A percentile compares a stretch with the other conserved stretches of the same genome.
These are phyloP conservation scores for Penicillium roqueforti DNA, from an alignment of 495 filamentous ascomycete species.

Conservation along the genomic window DNA sequence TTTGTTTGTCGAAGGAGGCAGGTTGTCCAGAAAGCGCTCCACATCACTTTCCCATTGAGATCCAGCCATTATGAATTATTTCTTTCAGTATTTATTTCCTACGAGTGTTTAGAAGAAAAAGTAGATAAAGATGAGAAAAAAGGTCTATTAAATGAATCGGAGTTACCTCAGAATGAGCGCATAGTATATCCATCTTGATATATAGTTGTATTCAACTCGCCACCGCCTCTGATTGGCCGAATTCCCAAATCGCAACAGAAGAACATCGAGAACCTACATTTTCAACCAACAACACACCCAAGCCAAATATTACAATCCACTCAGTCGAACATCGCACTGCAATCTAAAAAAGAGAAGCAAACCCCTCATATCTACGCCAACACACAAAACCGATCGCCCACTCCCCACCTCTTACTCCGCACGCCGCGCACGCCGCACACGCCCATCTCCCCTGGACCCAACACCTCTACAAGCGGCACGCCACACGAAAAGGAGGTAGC, in stretches of 20 bases:
- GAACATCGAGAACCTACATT: conserved; percentile 1
- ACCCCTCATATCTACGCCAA: neutral
- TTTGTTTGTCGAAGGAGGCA: neutral
- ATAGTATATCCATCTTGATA: no score
- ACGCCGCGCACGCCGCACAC: conserved; percentile 5
- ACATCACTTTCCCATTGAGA: neutral
- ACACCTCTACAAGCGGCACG: neutral
- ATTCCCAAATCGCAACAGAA: conserved; percentile 7
- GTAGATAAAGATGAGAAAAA: neutral
- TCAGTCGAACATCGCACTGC: neutral
- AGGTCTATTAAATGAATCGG: no score
- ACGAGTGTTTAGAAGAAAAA: neutral
- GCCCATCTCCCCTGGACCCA: neutral
- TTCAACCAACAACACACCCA: neutral
- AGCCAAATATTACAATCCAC: no score
- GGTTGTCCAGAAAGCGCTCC: neutral
- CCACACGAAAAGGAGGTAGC: neutral
- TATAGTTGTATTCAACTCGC: no score
- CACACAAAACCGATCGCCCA: neutral
- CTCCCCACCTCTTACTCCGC: conserved; percentile 22
- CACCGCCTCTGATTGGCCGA: conserved; percentile 20
- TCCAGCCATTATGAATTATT: neutral
- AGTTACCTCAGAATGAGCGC: no score
- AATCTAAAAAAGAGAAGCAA: neutral
- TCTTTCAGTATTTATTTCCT: neutral